Evolutionary conservation across 306 rosid genomes (phyloP), one percentile per base, ranked within the genome.

Genomic region (Psophocarpus tetragonolobus): DNA sequence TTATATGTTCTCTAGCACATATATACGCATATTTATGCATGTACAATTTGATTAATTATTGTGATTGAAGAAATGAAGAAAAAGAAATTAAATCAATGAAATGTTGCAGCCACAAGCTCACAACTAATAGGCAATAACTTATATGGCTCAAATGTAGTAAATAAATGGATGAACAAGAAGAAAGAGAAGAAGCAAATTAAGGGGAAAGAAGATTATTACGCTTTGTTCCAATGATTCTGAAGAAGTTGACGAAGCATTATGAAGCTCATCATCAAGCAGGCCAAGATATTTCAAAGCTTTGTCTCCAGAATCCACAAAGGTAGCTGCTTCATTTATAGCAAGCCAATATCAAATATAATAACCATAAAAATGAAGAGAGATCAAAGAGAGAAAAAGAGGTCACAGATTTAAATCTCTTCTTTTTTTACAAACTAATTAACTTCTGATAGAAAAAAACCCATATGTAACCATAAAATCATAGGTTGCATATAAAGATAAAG

Each of bases 301-400:
- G 33, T 88, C 92, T 33, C 97, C 97, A 53, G 97, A 92, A 29
- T 92, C 91, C 63, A 92, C 88, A 17, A 82, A 90, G 45, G 97
- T 92, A 75, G 88, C 97, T 92, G 89, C 83, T 47, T 26, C 18
- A 20, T 39, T 10, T 18, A 42, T 29, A 67, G 21, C 32, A 68
- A 51, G 3, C 44, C 65, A 65, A n/a, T n/a, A n/a, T n/a, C n/a
- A n/a, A n/a, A n/a, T n/a, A n/a, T n/a, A n/a, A n/a, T n/a, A n/a
- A n/a, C n/a, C n/a, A n/a, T n/a, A n/a, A n/a, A n/a, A n/a, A n/a
- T n/a, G n/a, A n/a, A n/a, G n/a, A n/a, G n/a, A n/a, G n/a, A n/a
- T n/a, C n/a, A n/a, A n/a, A n/a, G n/a, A n/a, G n/a, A n/a, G n/a
- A n/a, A n/a, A n/a, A n/a, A n/a, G n/a, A n/a, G n/a, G n/a, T n/a